These are phyloP conservation scores for Gossypium sturtianum DNA, from an alignment of 345 rosid species.

Conservation along the genomic window DNA sequence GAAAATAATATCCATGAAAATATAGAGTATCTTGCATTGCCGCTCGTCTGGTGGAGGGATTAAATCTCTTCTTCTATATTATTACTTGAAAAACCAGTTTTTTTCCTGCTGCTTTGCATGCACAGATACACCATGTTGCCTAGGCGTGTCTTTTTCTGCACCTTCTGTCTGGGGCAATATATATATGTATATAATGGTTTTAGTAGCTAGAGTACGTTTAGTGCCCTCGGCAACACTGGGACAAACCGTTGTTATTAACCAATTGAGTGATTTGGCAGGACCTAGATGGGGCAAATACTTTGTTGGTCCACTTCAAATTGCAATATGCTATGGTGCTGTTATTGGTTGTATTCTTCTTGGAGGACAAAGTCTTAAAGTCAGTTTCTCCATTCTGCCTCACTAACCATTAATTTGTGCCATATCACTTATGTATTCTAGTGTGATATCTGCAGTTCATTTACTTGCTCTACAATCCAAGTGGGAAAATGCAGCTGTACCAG, in stretches of 20 bases:
- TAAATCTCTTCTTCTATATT: too few relatives aligned
- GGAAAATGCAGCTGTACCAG: conserved; percentile 41
- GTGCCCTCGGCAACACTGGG: too few relatives aligned
- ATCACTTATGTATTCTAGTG: background rate
- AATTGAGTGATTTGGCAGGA: conserved; percentile 26
- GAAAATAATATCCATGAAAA: too few relatives aligned
- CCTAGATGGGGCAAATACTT: conserved; percentile 47
- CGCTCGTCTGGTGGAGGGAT: too few relatives aligned
- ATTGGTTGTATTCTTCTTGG: conserved; percentile 38
- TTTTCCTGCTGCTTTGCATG: too few relatives aligned
- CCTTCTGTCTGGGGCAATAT: too few relatives aligned
- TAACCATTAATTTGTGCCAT: background rate
- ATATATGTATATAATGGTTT: too few relatives aligned
- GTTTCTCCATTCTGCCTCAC: background rate
- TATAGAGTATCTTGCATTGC: too few relatives aligned
- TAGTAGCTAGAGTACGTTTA: too few relatives aligned
- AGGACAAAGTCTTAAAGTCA: conserved; percentile 55
- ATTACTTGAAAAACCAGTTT: too few relatives aligned
- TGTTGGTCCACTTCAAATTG: conserved; percentile 51
- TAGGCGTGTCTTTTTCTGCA: too few relatives aligned
- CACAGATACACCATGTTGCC: too few relatives aligned
- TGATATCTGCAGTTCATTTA: conserved; percentile 20
- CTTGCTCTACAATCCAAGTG: background rate
- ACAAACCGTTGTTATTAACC: background rate
- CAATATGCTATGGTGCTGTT: conserved; percentile 51